Percentiles rank a stretch among this genome's conserved stretches.
Conservation (phyloP, 2,329 filamentous ascomycete genomes). For the Talaromyces sp. region DNA sequence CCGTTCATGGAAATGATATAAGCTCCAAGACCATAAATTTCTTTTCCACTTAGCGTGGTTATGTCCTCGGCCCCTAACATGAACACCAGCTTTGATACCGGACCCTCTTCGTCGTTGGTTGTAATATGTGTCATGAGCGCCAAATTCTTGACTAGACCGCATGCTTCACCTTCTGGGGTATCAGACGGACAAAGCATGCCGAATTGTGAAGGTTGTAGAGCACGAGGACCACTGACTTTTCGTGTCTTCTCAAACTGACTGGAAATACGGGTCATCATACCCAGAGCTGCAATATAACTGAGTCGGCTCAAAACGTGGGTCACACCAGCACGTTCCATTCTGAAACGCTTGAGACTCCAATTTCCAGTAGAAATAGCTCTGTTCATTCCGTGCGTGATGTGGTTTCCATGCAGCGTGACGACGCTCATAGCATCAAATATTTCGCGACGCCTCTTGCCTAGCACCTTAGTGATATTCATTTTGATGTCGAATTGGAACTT, state of each 20-base stretch:
- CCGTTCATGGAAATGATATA: slow-evolving; percentile 96
- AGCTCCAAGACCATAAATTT: slow-evolving; percentile 78
- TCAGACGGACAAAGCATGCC: slow-evolving; percentile 97
- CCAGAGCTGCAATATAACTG: slow-evolving; percentile 93
- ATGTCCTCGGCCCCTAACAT: slow-evolving; percentile 82
- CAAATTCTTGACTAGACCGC: slow-evolving; percentile 95
- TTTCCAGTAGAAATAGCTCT: slow-evolving; percentile 96
- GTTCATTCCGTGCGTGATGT: slow-evolving; percentile 90
- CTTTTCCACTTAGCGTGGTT: slow-evolving; percentile 73
- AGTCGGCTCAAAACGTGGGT: slow-evolving; percentile 93
- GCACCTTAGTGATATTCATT: slow-evolving; percentile 87
- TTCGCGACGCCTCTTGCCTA: slow-evolving; percentile 88
- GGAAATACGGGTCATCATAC: slow-evolving; percentile 99
- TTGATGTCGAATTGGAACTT: slow-evolving; percentile 87
- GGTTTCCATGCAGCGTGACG: slow-evolving; percentile 77
- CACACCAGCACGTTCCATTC: slow-evolving; percentile 96
- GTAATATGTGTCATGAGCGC: slow-evolving; percentile 99
- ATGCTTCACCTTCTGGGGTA: slow-evolving; percentile 97
- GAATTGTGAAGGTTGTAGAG: slow-evolving; percentile 94
- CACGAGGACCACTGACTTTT: slow-evolving; percentile 93
- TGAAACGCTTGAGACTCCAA: slow-evolving; percentile 96
- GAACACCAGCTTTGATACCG: slow-evolving; percentile 81
- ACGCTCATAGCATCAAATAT: slow-evolving; percentile 84
- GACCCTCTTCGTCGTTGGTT: slow-evolving; percentile 89
- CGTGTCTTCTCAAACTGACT: slow-evolving; percentile 98